Evolutionary conservation across 169 alveolate genomes (phyloP), one percentile per base, ranked within the genome.

Genomic region (Cryptosporidium felis): DNA sequence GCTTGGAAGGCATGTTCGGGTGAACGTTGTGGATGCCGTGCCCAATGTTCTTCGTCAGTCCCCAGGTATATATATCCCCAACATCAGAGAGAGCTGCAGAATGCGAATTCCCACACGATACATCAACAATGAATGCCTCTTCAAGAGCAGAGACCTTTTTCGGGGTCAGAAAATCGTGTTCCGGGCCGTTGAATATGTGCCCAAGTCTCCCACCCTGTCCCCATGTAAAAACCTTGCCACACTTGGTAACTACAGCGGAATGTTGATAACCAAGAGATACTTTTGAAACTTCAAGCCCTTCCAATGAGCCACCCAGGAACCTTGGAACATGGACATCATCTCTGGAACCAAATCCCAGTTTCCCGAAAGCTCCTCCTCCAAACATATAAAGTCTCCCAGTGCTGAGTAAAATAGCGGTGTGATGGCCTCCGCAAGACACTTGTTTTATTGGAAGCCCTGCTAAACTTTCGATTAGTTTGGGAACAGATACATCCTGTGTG

Each of bases 281-380:
- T n/a, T 79, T 38, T n/a, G 23, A 26, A 4, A 82, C 85, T 32
- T 26, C 3, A 65, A 59, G 41, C 42, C 60, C 47, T 34, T 41
- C 51, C 80, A 82, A 40, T 30, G 67, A 56, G 0, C 92, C 91
- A 14, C 26, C 58, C 14, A 89, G 80, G 10, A 18, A 62, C 28
- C 23, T 65, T 23, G 92, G 92, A 36, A 74, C 60, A 36, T 34
- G 59, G 32, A 59, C 63, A 9, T 89, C 79, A 10, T 66, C 88
- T 40, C 26, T 82, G 16, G 89, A 47, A 6, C 91, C 91, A 38
- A 82, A 80, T 16, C 92, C 92, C 3, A 89, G 80, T 30, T 89
- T 89, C 14, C 92, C 92, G 49, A 89, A 89, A 10, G 92, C 92
- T 1, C 91, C 89, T 21, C 92, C 92, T 3, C 92, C 92, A 74